Evolutionary conservation across 768 basidiomycete species (phyloP), one percentile per base, ranked within the genome.

Genomic region (Hericium alpestre): DNA sequence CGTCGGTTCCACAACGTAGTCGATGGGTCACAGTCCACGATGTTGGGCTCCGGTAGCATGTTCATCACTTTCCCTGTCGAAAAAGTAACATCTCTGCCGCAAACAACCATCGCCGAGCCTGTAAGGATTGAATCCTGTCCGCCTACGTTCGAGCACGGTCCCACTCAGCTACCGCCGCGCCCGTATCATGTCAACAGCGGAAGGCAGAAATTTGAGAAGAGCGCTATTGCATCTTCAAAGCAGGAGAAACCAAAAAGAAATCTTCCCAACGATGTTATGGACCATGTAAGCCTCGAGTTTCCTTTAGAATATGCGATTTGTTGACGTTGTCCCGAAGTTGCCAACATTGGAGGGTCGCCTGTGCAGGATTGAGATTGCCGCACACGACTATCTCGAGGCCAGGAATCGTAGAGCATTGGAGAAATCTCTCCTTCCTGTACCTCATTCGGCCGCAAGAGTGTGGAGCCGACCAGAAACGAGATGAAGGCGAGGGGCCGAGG

Each of bases 21-120:
- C 15, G 60, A 61, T 53, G 59, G 59, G 51, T 59, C 60, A 23
- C 60, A 61, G 15, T 59, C 60, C n/a, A 61, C 58, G n/a, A 46
- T 61, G 6, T 54, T 61, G 20, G 58, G 58, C n/a, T 61, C 60
- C 46, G 60, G 60, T 55, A 58, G 60, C 22, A 59, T 61, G 60
- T 59, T 49, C 32, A 61, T 61, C 58, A 61, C 60, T 0, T 61
- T 61, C 47, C 60, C 60, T 50, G 22, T 61, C 38, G 58, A 59
- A 11, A 61, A 59, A n/a, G 54, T 55, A 7, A 61, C 55, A n/a
- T 58, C 60, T 38, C 58, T 53, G 15, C 58, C 60, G 54, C 54
- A 59, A 16, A n/a, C 51, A 25, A 47, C 43, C 3, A 22, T 51
- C n/a, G 38, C 39, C 49, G 56, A 25, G 16, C 52, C 47, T 2